Evolutionary conservation across 2,329 filamentous ascomycete species (phyloP), one percentile per base, ranked within the genome.

Genomic region (Aspergillus fumigatiaffinis): DNA sequence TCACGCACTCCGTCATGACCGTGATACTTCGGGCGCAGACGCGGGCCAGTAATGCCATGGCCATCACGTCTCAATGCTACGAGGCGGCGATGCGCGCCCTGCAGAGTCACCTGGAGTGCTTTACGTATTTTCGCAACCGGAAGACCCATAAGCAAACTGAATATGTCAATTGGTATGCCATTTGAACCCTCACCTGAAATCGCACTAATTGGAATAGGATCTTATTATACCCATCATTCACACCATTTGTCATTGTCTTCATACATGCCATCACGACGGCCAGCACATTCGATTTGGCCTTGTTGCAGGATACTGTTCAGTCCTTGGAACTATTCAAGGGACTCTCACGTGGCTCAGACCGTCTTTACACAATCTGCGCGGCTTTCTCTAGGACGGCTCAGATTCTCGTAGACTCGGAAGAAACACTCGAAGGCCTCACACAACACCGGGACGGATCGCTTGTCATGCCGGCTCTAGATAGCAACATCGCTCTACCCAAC

Each of bases 201-300:
- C 9, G 8, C 2, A 20, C 48, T 59, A 53, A 52, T 17, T 17
- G 32, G 10, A 47, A 53, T 38, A 65, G 64, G 56, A 67, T 67
- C 17, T 44, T 69, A 7, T 50, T 69, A 0, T 69, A 69, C 32
- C 61, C 65, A 0, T 68, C 67, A 2, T 69, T 67, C 28, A 64
- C 67, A 2, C 67, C 67, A 0, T 67, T 68, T 20, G 58, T 68
- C 14, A 66, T 69, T 41, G 63, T 69, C 26, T 69, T 69, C 52
- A 66, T 65, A 4, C 67, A 69, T 52, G 67, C 67, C 1, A 67
- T 69, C 29, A 63, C 66, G 7, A 67, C 65, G 4, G 58, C 66
- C 2, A 66, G 52, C 48, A 46, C 54, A 8, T 35, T 60, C 14
- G 65, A 68, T 47, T 49, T 69, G 8, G 29, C 56, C 29, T 60